These are phyloP conservation scores for Metarhizium rileyi DNA, from an alignment of 2,329 filamentous ascomycete genomes.

Conservation along the genomic window DNA sequence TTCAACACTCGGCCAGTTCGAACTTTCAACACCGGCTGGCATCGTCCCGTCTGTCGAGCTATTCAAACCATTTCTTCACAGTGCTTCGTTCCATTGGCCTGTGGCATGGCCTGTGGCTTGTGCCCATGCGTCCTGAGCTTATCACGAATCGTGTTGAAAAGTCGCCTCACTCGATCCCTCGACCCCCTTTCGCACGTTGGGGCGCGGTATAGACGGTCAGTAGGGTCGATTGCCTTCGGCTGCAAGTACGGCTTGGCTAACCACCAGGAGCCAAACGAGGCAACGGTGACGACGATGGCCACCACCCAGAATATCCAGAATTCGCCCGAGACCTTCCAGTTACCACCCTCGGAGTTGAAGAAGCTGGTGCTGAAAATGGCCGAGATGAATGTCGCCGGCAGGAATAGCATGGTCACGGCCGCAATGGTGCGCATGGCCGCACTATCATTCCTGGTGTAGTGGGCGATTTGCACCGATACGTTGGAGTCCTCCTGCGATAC, in stretches of 20 bases:
- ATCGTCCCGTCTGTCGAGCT: too few relatives aligned
- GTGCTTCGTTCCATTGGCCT: too few relatives aligned
- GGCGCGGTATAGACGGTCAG: neutral
- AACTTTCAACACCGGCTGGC: too few relatives aligned
- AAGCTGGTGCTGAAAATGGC: slow-evolving; percentile 38
- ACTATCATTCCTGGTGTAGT: slow-evolving; percentile 34
- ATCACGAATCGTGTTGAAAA: too few relatives aligned
- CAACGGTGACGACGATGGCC: slow-evolving; percentile 19
- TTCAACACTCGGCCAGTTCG: too few relatives aligned
- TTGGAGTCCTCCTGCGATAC: slow-evolving; percentile 32
- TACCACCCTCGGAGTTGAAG: slow-evolving; percentile 21
- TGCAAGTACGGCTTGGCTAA: neutral
- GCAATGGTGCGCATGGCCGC: slow-evolving; percentile 42
- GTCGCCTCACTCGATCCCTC: neutral
- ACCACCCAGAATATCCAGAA: slow-evolving; percentile 29
- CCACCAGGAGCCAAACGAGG: neutral
- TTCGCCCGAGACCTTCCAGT: slow-evolving; percentile 19
- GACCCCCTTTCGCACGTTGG: neutral
- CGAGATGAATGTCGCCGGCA: slow-evolving; percentile 41
- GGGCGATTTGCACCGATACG: slow-evolving; percentile 28
- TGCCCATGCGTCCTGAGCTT: too few relatives aligned
- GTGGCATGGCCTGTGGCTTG: too few relatives aligned
- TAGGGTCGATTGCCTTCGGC: neutral
- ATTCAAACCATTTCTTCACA: too few relatives aligned
- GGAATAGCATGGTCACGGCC: slow-evolving; percentile 36